phyloP scores from a whole-genome alignment of 1,284 basidiomycete species.

The Ustilago tritici region DNA sequence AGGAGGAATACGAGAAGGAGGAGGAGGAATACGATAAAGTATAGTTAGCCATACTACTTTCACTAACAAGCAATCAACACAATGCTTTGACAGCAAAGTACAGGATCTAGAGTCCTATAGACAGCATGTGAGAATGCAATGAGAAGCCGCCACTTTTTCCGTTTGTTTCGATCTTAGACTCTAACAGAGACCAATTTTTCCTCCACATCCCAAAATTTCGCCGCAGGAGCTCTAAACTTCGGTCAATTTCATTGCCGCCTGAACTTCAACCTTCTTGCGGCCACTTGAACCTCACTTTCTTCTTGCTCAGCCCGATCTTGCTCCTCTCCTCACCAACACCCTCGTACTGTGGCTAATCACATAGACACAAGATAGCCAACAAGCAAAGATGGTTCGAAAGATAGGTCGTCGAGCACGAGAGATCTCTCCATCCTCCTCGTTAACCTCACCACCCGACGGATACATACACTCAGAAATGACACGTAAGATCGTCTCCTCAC shows the following conservation, averaged over 20 bases:
- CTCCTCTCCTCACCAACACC: background rate
- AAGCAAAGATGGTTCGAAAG: slow-evolving; percentile 21
- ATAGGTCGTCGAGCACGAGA: slow-evolving; percentile 25
- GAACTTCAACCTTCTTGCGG: background rate
- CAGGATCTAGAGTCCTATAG: background rate
- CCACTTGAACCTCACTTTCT: background rate
- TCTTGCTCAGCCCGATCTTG: background rate
- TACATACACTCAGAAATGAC: slow-evolving; percentile 6
- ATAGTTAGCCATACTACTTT: background rate
- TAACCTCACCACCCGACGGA: slow-evolving; percentile 2
- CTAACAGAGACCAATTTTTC: background rate
- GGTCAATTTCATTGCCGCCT: slow-evolving; percentile 10
- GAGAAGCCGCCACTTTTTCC: background rate
- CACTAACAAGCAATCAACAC: background rate
- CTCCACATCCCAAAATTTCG: slow-evolving; percentile 10
- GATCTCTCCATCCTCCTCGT: background rate
- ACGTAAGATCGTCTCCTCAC: slow-evolving; percentile 6
- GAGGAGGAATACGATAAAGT: background rate
- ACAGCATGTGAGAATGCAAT: background rate
- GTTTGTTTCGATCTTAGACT: background rate
- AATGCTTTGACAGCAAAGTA: background rate
- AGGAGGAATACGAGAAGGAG: slow-evolving; percentile 7
- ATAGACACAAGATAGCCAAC: too few relatives aligned
- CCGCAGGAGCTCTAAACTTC: slow-evolving; percentile 2
- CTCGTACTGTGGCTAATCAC: background rate